Percentiles rank a stretch among this genome's conserved stretches.
These are phyloP conservation scores for Patellifolia procumbens DNA, from an alignment of 179 eudicot genomes.

Conservation along the genomic window DNA sequence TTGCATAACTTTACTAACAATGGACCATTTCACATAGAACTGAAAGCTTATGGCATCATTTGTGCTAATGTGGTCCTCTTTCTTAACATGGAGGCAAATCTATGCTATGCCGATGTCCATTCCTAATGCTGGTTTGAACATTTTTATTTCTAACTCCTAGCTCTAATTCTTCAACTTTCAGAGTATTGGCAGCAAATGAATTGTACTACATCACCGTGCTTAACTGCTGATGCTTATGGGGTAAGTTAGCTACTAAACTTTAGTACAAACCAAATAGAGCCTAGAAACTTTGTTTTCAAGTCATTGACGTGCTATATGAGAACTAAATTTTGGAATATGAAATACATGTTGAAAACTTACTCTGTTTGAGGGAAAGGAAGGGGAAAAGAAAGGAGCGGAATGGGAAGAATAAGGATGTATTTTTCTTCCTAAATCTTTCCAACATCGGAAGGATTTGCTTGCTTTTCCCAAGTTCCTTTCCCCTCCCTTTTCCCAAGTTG, in stretches of 20 bases:
- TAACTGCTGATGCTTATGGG: background rate
- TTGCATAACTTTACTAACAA: no score
- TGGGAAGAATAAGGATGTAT: no score
- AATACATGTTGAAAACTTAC: background rate
- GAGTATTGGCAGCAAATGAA: background rate
- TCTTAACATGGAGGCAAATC: background rate
- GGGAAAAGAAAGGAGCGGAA: no score
- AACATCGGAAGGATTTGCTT: no score
- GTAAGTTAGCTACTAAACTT: background rate
- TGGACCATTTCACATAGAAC: background rate
- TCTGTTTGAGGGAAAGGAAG: no score
- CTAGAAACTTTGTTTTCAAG: background rate
- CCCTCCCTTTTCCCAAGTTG: no score
- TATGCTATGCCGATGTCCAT: background rate
- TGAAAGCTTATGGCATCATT: background rate
- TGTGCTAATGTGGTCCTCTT: background rate
- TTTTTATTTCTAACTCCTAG: background rate
- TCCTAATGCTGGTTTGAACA: background rate
- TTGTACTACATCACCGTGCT: background rate
- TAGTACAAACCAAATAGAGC: background rate
- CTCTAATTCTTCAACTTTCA: background rate
- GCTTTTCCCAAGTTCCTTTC: no score
- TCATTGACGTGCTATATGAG: background rate
- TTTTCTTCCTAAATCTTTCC: no score
- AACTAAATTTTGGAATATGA: background rate